Percentiles rank a stretch among this genome's conserved stretches.
Evolutionary conservation across 116 monocot genomes (phyloP).

Genomic region (Thalassia testudinum): DNA sequence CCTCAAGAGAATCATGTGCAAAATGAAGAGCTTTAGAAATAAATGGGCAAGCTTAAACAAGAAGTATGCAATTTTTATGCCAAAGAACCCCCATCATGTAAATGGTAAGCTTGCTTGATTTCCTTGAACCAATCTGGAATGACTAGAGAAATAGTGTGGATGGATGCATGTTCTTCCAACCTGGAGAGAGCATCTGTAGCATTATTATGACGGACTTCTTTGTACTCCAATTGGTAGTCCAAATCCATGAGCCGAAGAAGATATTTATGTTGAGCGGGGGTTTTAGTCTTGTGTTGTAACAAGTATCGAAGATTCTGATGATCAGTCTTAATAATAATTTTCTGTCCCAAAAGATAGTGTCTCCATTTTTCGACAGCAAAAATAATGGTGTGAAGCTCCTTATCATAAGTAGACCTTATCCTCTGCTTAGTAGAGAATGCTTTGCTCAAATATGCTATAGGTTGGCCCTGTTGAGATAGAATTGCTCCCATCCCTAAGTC

Average conservation of each 20-base stretch:
- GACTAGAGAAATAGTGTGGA: background rate
- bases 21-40: background rate
- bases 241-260: background rate
- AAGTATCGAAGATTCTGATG: slow-evolving; percentile 4
- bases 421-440: too few relatives aligned
- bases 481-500: background rate
- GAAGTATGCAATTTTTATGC: background rate
- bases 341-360: background rate
- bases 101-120: background rate
- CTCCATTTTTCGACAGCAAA: background rate
- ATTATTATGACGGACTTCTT: background rate
- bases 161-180: background rate
- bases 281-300: background rate
- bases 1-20: background rate
- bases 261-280: slow-evolving; percentile 1
- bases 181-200: slow-evolving; percentile 2
- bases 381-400: background rate
- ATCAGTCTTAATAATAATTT: slow-evolving; percentile 2
- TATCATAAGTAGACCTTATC: background rate
- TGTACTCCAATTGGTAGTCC: background rate
- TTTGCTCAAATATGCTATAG: background rate
- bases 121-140: slow-evolving; percentile 1
- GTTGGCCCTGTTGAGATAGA: background rate
- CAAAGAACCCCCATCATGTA: background rate
- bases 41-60: background rate